A percentile compares a stretch with the other conserved stretches of the same genome.
These are phyloP conservation scores for Meripilus lineatus DNA, from an alignment of 1,284 basidiomycete species.

Conservation along the genomic window DNA sequence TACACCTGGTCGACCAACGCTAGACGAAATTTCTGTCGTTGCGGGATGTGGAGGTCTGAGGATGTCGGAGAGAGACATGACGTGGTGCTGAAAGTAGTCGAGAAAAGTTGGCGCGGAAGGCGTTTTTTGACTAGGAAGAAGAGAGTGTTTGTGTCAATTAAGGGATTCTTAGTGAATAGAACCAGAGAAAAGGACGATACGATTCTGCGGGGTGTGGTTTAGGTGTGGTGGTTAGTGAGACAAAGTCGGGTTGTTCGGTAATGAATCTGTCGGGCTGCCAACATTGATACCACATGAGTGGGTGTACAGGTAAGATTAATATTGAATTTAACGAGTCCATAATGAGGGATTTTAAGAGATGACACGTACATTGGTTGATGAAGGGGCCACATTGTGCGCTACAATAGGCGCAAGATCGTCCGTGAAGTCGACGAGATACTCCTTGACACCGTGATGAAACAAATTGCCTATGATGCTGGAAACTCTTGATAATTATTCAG, in stretches of 20 bases:
- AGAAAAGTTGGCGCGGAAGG: slow-evolving; percentile 35
- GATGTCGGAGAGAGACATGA: slow-evolving; percentile 31
- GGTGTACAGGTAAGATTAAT: too few relatives aligned
- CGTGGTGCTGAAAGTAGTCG: slow-evolving; percentile 33
- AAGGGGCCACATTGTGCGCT: slow-evolving; percentile 11
- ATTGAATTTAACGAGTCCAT: background rate
- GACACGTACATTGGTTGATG: slow-evolving; percentile 10
- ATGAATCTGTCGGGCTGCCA: slow-evolving; percentile 44
- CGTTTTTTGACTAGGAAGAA: slow-evolving; percentile 23
- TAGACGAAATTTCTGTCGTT: slow-evolving; percentile 41
- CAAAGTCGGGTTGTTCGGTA: slow-evolving; percentile 30
- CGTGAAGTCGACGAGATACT: slow-evolving; percentile 16
- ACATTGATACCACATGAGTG: background rate
- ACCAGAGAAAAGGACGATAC: slow-evolving; percentile 43
- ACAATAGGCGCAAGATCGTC: slow-evolving; percentile 14
- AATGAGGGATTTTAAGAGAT: slow-evolving; percentile 1
- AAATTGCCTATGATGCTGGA: too few relatives aligned
- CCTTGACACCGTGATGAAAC: too few relatives aligned
- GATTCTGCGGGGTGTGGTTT: slow-evolving; percentile 41
- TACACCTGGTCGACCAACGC: slow-evolving; percentile 45
- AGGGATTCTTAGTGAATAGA: slow-evolving; percentile 41
- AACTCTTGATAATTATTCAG: too few relatives aligned
- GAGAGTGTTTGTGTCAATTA: slow-evolving; percentile 30
- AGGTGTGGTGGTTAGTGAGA: slow-evolving; percentile 43
- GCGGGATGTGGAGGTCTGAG: slow-evolving; percentile 36